phyloP scores from a whole-genome alignment of 2,329 filamentous ascomycete genomes.

The Blastomyces gilchristii region DNA sequence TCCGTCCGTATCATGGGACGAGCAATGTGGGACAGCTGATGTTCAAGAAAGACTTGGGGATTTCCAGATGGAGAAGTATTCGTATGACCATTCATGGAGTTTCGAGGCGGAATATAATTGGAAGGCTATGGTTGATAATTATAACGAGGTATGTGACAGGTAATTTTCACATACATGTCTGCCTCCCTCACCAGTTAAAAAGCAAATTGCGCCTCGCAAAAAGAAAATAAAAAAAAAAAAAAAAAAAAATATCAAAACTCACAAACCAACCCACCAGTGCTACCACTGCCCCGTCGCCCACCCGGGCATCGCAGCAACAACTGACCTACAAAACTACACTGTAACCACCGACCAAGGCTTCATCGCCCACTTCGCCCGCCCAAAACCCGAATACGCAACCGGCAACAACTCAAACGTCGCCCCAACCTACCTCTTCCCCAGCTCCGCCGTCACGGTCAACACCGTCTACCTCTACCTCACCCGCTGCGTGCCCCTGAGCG shows the following conservation, averaged over 20 bases:
- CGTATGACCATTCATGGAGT: conserved; percentile 48
- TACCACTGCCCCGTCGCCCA: conserved; percentile 54
- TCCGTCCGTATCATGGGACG: conserved; percentile 40
- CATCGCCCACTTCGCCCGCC: conserved; percentile 42
- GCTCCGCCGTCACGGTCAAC: conserved; percentile 25
- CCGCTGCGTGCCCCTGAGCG: conserved; percentile 39
- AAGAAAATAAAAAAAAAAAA: no score
- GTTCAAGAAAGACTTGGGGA: conserved; percentile 37
- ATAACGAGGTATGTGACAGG: conserved; percentile 38
- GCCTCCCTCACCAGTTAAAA: background rate
- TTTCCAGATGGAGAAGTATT: conserved; percentile 43
- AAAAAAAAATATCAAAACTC: background rate
- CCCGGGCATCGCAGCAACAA: conserved; percentile 47
- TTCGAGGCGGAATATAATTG: conserved; percentile 51
- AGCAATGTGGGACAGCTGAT: conserved; percentile 44
- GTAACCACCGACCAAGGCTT: conserved; percentile 41
- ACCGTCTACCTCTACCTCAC: conserved; percentile 17
- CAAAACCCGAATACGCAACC: conserved; percentile 23
- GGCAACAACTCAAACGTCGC: conserved; percentile 35
- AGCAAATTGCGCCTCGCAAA: background rate
- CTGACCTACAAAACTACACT: conserved; percentile 47
- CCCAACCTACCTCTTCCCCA: conserved; percentile 28
- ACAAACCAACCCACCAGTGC: conserved; percentile 32
- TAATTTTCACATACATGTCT: background rate
- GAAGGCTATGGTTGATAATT: conserved; percentile 54